Evolutionary conservation across 805 yeast species (phyloP).

Genomic region (Kodamaea kakaduensis): DNA sequence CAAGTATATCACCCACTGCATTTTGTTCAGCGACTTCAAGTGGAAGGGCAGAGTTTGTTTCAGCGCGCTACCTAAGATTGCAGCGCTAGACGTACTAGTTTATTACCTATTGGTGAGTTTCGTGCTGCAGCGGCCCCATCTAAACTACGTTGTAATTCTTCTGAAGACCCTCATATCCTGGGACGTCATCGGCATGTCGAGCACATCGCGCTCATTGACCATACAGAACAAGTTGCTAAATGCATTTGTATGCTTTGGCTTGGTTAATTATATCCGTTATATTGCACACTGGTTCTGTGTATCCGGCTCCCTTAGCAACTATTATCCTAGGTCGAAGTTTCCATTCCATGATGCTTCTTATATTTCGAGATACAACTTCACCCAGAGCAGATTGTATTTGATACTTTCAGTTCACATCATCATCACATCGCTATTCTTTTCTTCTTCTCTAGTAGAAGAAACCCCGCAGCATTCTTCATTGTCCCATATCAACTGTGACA

Average conservation of each 20-base stretch:
- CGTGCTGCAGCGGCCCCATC: conserved; percentile 11
- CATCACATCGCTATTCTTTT: conserved; percentile 10
- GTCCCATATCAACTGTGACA: conserved; percentile 13
- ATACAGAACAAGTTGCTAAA: conserved; percentile 9
- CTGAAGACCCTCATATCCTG: conserved; percentile 15
- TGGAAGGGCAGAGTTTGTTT: conserved; percentile 2
- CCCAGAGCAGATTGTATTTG: conserved; percentile 12
- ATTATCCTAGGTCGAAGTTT: conserved; percentile 8
- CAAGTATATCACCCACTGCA: conserved; percentile 12
- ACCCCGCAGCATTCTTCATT: neutral
- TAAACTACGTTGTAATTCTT: conserved; percentile 14
- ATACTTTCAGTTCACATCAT: conserved; percentile 14
- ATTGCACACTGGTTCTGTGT: conserved; percentile 13
- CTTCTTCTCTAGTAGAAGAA: neutral
- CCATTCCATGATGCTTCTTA: conserved; percentile 9
- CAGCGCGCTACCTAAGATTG: conserved; percentile 3
- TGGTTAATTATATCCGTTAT: conserved; percentile 14
- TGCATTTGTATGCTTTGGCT: conserved; percentile 13
- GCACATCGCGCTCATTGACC: conserved; percentile 3
- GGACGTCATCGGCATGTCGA: conserved; percentile 13
- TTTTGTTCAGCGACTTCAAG: conserved; percentile 8
- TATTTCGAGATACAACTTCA: conserved; percentile 13
- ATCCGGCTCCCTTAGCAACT: neutral
- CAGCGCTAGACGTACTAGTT: neutral
- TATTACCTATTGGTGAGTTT: conserved; percentile 2